Conservation (phyloP, 768 basidiomycete genomes). For the Panaeolus papilionaceus region DNA sequence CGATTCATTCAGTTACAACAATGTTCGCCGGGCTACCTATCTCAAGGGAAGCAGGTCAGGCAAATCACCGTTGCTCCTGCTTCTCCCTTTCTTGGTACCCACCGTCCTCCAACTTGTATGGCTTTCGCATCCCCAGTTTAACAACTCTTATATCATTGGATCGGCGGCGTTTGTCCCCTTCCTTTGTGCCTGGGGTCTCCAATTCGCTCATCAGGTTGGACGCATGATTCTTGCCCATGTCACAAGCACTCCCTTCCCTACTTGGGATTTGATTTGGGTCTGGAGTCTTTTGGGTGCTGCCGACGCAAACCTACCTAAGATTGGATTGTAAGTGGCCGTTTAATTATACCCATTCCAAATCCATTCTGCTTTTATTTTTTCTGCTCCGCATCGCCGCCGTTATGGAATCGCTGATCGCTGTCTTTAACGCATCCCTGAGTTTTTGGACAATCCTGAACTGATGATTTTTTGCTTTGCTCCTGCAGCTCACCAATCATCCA, state of each 20-base stretch:
- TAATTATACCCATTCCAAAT: conserved; percentile 17
- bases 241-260: conserved; percentile 82
- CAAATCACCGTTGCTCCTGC: conserved; percentile 66
- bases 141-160: conserved; percentile 72
- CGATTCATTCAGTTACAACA: conserved; percentile 62
- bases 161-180: conserved; percentile 86
- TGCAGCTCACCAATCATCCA: conserved; percentile 76
- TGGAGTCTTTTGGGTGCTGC: conserved; percentile 79
- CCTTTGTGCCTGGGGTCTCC: conserved; percentile 91
- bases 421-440: not conserved
- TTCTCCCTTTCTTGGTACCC: conserved; percentile 82
- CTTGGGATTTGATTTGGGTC: conserved; percentile 88
- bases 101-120: conserved; percentile 78
- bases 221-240: conserved; percentile 94
- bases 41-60: conserved; percentile 38
- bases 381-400: conserved; percentile 6
- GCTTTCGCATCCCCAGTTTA: conserved; percentile 72
- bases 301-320: conserved; percentile 82
- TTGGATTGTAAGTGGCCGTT: conserved; percentile 61
- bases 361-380: conserved; percentile 1
- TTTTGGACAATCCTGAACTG: not conserved
- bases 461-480: not conserved
- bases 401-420: not conserved
- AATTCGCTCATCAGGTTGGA: conserved; percentile 90
- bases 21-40: conserved; percentile 72